Evolutionary conservation across 2,329 filamentous ascomycete species (phyloP), one percentile per base, ranked within the genome.

Genomic region (Exophiala aquamarina): DNA sequence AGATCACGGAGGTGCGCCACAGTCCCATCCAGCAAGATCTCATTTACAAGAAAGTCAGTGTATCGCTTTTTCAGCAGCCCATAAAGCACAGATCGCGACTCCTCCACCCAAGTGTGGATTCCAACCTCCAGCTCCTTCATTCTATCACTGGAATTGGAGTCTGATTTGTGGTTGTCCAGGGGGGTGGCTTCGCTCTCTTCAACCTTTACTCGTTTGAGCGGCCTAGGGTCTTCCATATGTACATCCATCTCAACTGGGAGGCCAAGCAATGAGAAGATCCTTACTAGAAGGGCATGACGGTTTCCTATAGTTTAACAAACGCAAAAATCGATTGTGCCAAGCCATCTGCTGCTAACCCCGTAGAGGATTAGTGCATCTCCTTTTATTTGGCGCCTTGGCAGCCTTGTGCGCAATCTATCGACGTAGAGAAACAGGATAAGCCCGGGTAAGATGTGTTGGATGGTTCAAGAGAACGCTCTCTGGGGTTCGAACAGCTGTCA

Each of bases 11-110:
- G 72, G 66, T 92, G 89, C 42, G 93, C 66, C 11, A 95, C 87
- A 44, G 82, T 70, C 13, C 90, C 90, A 61, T 86, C 80, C 21
- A 84, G 82, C 15, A 79, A 72, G 53, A 96, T 92, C 67, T 96
- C 91, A 62, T 95, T 91, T 59, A 96, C 91, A 58, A 93, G 75
- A 61, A 96, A 96, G 66, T 96, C 91, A 3, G 90, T 92, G 67
- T 91, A 96, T 57, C 89, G 77, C 62, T 86, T 82, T 72, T 89
- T 89, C 60, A 88, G 60, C 11, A 83, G 71, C 14, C 83, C 85
- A 11, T 70, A 66, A 56, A 87, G 87, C 1, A 82, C 80, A 45
- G 73, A 66, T 23, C 76, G 73, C n/a, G 75, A 66, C 1, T 73
- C 67, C 36, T 75, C 79, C 13, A 86, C 78, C 63, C 79, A 86